These are phyloP conservation scores for Chalciporus sphaerocephalus DNA, from an alignment of 768 basidiomycete species.

Conservation along the genomic window DNA sequence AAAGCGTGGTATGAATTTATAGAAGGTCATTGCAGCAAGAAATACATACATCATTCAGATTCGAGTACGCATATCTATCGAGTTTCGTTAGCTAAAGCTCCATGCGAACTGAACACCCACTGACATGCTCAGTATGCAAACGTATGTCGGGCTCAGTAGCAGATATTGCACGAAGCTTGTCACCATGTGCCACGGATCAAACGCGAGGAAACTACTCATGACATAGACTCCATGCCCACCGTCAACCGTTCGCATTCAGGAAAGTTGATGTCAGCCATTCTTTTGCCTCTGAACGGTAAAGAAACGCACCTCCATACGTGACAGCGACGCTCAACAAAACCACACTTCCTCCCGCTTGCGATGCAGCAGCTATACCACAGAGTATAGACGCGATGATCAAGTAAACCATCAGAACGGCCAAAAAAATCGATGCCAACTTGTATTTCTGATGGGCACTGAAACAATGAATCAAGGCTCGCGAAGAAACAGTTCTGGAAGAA, in stretches of 20 bases:
- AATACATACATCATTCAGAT: conserved; percentile 68
- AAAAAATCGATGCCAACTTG: conserved; percentile 65
- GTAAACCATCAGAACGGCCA: conserved; percentile 79
- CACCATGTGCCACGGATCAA: conserved; percentile 96
- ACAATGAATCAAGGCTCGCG: conserved; percentile 5
- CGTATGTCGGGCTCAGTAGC: conserved; percentile 76
- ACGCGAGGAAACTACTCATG: conserved; percentile 70
- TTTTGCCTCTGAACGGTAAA: not conserved
- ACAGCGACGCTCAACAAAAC: conserved; percentile 85
- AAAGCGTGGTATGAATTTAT: conserved; percentile 2
- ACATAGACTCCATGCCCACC: conserved; percentile 54
- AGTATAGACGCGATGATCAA: conserved; percentile 78
- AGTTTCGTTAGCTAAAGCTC: conserved; percentile 21
- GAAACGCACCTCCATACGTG: conserved; percentile 68
- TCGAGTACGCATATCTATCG: conserved; percentile 75
- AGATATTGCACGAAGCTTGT: conserved; percentile 90
- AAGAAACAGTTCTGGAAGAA: not conserved
- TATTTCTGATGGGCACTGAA: conserved; percentile 55
- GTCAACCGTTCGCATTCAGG: conserved; percentile 1
- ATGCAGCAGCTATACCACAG: conserved; percentile 70
- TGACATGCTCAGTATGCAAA: conserved; percentile 74
- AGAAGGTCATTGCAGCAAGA: conserved; percentile 7
- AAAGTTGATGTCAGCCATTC: not conserved
- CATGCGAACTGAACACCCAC: conserved; percentile 20
- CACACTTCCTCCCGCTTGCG: conserved; percentile 57